Conservation (phyloP, 768 basidiomycete species). For the Kwoniella newhampshirensis region DNA sequence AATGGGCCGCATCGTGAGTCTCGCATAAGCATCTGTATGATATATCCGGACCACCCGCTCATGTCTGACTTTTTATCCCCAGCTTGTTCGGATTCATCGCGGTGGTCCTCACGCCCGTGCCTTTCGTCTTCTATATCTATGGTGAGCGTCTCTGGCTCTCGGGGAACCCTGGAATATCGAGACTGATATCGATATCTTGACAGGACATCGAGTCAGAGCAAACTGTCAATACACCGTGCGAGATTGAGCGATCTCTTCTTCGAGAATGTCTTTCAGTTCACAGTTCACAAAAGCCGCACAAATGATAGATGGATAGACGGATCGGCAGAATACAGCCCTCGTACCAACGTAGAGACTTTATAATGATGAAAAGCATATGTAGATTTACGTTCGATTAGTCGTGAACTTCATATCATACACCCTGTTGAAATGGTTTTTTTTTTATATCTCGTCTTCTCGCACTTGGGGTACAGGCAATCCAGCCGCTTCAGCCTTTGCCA, state of each 20-base stretch:
- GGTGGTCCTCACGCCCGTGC: constrained; percentile 25
- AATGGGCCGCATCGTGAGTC: constrained; percentile 39
- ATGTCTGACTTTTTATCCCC: neutral
- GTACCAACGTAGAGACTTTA: too few species aligned
- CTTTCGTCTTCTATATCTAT: constrained; percentile 34
- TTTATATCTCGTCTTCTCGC: constrained; percentile 13
- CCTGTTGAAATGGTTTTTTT: too few species aligned
- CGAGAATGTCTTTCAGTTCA: too few species aligned
- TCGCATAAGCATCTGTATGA: neutral
- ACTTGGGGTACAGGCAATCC: constrained; percentile 14
- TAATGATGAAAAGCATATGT: too few species aligned
- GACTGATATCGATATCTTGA: neutral
- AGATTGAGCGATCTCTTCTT: too few species aligned
- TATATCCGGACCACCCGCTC: neutral
- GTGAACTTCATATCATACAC: neutral
- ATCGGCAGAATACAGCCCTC: too few species aligned
- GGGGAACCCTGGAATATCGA: neutral
- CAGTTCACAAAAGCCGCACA: too few species aligned
- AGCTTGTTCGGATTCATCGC: constrained; percentile 31
- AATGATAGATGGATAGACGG: too few species aligned
- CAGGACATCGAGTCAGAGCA: constrained; percentile 26
- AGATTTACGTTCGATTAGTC: too few species aligned
- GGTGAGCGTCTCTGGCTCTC: constrained; percentile 13
- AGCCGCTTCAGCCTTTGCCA: constrained; percentile 15
- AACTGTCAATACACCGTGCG: constrained; percentile 28